Evolutionary conservation across 1,284 basidiomycete species (phyloP), one percentile per base, ranked within the genome.

Genomic region (Gomphus bonarii): DNA sequence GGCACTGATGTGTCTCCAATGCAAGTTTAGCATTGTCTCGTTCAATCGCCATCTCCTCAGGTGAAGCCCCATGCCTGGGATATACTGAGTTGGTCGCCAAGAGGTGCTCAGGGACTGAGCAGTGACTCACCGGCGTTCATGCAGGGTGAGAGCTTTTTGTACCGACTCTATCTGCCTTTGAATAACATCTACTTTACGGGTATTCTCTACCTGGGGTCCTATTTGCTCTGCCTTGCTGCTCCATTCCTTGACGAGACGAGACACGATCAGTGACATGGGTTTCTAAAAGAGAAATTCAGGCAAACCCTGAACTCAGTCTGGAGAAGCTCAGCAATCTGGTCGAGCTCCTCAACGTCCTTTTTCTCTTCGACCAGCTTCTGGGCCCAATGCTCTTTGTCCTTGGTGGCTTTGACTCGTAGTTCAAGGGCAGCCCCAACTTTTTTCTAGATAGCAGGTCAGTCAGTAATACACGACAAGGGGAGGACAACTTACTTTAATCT

Each of bases 11-110:
- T 18, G 70, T 77, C 6, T 85, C 76, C 16, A 82, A 67, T 28
- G 75, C 77, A 3, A 72, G 73, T 61, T 77, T 76, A 3, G 82
- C 77, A 60, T 78, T 82, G 65, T 82, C 82, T 47, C 89, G 75
- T 61, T 88, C 82, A 22, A 76, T 72, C 0, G 81, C 77, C 70
- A 93, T 80, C 58, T 93, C 82, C 57, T 93, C 91, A 3, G 91
- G 77, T 5, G 82, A 79, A 3, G 85, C 80, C 4, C 90, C 90
- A 59, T 88, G 81, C 53, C 88, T 91, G 53, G 38, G 59, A 58
- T n/a, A 61, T 44, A 48, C 30, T 12, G 2, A 16, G 9, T 48
- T 48, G 8, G 4, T 31, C 25, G 11, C 11, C 12, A 5, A 3
- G 11, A 14, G 6, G 46, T 48, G 12, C 46, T 25, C 16, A 9